Base-by-base conservation (phyloP, 108 stramenopile species). In the Nitzschia sp. region DNA sequence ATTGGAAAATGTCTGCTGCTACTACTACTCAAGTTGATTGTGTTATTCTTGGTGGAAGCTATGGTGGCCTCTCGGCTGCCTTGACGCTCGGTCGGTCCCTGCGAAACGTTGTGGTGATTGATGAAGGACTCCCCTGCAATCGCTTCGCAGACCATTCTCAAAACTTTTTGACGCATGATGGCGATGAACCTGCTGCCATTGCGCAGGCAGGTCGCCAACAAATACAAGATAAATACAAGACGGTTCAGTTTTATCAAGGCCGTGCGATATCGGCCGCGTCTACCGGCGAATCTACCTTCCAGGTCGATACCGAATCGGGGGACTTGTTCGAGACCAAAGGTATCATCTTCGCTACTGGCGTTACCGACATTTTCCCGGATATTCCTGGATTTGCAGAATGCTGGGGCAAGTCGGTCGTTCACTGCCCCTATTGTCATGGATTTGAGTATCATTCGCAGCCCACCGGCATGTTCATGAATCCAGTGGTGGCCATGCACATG, bases 391-490 rank as follows among this genome's bases (percentile, higher is more conserved):
- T 71, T 31, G 30, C 5, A 3, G 70, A 71, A 32, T 71, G 70
- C 54, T 71, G 70, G 70, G 70, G 70, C 1, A 51, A 30, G 25
- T 33, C 60, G 2, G 70, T 71, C 59, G 62, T 71, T 59, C 70
- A 71, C 25, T 71, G 70, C 34, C 70, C 70, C 34, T 71, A 71
- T 53, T 71, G 70, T 38, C 70, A 71, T 53, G 70, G 70, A 62
- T 71, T 59, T 54, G 70, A 71, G 29, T 71, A 33, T 53, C 27
- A 34, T 24, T 21, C 13, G 34, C 2, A 71, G 32, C 18, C 60
- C 6, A 71, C 70, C 8, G 70, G 42, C 5, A 42, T 61, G 2
- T 17, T 45, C 21, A 26, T 24, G 21, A n/a, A 28, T 2, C 17
- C 46, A 31, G 1, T 19, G 1, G 19, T n/a, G 17, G 38, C 25